Base-by-base conservation (phyloP, 1,284 basidiomycete species). In the Irpex rosettiformis region DNA sequence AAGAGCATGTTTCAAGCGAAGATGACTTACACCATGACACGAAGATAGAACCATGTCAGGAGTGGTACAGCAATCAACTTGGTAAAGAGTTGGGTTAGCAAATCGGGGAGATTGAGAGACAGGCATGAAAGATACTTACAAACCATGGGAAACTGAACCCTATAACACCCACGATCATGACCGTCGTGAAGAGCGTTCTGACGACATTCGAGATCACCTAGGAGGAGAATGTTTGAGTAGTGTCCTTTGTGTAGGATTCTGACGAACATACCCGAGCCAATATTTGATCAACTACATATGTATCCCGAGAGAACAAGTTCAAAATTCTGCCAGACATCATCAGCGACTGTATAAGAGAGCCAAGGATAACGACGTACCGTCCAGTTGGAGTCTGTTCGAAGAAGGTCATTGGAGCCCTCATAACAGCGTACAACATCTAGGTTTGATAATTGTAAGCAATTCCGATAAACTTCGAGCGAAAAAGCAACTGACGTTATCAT, bases 261-360 rank as follows among this genome's bases (percentile, higher is more conserved):
- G 52, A 52, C 16, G 40, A 13, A 66, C 75, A 48, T 58, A 84
- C 87, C 52, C 88, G 81, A 22, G 86, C 85, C 24, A 96, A 81
- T 5, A 93, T 76, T 67, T 91, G 85, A 69, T 98, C 96, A 27
- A 97, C 86, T 43, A 96, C 94, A 68, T 96, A 96, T 48, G 91
- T 86, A 69, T 99, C 96, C 4, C 94, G 85, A 13, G 93, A 93
- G 75, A 98, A 98, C 33, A 97, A 73, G 70, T 96, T 96, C 57
- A 95, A 70, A 48, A 93, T 86, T 7, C 91, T 91, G 47, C 1
- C 16, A 47, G 18, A 8, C 13, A 37, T 56, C 8, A 18, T 40
- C 25, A 27, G 28, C 29, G 54, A 22, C 57, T 37, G 56, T 2
- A 3, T 4, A 43, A 3, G 24, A 13, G 10, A n/a, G n/a, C 21